Conservation (phyloP, 306 rosid genomes). For the Vigna trinervia region DNA sequence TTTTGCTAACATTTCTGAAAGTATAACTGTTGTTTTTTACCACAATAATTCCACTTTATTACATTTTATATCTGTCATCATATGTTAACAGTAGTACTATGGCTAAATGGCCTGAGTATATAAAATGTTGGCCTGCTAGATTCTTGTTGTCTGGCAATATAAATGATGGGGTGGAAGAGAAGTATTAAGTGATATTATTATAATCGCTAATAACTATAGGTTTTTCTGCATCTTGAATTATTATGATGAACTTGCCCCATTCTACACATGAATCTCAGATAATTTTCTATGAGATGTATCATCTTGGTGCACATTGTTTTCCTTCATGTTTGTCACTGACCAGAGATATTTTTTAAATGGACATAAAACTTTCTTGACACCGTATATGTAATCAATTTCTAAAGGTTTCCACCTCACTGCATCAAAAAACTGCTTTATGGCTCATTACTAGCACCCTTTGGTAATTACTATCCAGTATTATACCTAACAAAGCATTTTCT, state of each 20-base stretch:
- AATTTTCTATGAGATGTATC: not conserved
- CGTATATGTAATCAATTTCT: constrained; percentile 7
- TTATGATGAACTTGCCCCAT: not conserved
- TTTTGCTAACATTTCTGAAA: not conserved
- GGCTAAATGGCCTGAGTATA: not conserved
- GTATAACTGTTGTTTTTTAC: not conserved
- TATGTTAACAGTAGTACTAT: not conserved
- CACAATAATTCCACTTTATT: not conserved
- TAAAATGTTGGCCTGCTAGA: not conserved
- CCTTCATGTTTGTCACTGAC: constrained; percentile 10
- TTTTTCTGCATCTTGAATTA: constrained; percentile 6
- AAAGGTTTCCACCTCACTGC: not conserved
- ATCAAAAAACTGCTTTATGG: not conserved
- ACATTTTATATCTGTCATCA: not conserved
- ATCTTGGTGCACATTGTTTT: constrained; percentile 20
- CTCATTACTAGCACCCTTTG: not conserved
- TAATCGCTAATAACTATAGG: not conserved
- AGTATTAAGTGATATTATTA: not conserved
- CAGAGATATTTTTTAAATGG: not conserved
- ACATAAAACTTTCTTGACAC: not conserved
- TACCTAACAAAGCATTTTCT: not conserved
- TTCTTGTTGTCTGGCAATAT: not conserved
- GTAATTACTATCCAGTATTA: not conserved
- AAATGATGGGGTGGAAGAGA: constrained; percentile 20
- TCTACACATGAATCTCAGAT: not conserved